phyloP scores from a whole-genome alignment of 2,329 filamentous ascomycete species.

The Phaeosphaeriaceae sp. region DNA sequence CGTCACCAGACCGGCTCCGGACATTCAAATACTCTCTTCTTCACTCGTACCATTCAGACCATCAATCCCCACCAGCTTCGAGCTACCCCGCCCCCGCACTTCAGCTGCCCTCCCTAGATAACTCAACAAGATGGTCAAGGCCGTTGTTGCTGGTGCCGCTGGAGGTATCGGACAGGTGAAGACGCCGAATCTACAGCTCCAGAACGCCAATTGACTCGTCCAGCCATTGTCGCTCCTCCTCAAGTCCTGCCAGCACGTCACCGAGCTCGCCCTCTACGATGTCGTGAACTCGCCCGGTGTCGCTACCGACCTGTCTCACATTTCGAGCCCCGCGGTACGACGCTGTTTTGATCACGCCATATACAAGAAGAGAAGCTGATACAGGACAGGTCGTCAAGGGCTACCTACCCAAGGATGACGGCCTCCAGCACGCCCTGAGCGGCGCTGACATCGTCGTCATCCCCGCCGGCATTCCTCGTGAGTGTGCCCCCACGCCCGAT shows the following conservation, averaged over 20 bases:
- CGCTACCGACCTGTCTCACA: slow-evolving; percentile 94
- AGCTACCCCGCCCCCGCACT: slow-evolving; percentile 23
- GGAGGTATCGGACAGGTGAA: slow-evolving; percentile 97
- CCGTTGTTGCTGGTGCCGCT: slow-evolving; percentile 85
- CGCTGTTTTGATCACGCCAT: slow-evolving; percentile 11
- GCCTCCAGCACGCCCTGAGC: slow-evolving; percentile 86
- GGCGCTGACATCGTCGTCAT: slow-evolving; percentile 97
- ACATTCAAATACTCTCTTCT: slow-evolving; percentile 25
- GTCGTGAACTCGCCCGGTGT: slow-evolving; percentile 98
- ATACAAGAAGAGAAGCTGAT: slow-evolving; percentile 24
- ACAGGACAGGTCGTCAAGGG: slow-evolving; percentile 73
- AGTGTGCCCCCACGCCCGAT: slow-evolving; percentile 16
- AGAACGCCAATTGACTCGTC: slow-evolving; percentile 19
- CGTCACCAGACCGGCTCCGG: slow-evolving; percentile 10
- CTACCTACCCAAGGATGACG: slow-evolving; percentile 83
- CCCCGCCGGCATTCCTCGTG: slow-evolving; percentile 96
- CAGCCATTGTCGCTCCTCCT: slow-evolving; percentile 96
- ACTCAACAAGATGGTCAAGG: slow-evolving; percentile 50
- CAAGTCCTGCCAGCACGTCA: slow-evolving; percentile 86
- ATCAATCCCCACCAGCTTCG: slow-evolving; percentile 5
- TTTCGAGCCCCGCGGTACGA: slow-evolving; percentile 83
- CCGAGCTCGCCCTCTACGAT: slow-evolving; percentile 97
- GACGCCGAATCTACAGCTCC: slow-evolving; percentile 6
- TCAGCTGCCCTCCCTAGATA: slow-evolving; percentile 17
- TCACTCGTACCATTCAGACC: slow-evolving; percentile 7